Evolutionary conservation across 306 rosid species (phyloP), one percentile per base, ranked within the genome.

Genomic region (Oxytropis ochrocephala): DNA sequence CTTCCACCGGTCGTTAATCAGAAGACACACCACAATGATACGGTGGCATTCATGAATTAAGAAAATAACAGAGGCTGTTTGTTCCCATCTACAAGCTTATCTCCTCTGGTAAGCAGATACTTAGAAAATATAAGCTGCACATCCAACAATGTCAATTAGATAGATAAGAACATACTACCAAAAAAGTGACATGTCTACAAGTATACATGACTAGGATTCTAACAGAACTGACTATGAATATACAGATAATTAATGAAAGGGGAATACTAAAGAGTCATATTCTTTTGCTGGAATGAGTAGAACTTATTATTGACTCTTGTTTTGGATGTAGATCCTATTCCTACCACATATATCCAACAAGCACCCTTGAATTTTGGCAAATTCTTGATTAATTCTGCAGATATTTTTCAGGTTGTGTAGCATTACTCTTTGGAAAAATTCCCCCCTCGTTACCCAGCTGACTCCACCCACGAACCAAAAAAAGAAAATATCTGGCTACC

Each of bases 121-220:
- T 96, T 14, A 94, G 92, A 75, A 94, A 91, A 76, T 94, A 87
- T 3, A 91, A 85, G 83, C 99, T 94, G 95, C 88, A 86, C 74
- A 80, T 70, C 69, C 74, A 73, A 66, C 32, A 78, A 72, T 8
- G 11, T 17, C 7, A 53, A 62, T 17, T 27, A 71, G 69, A 18
- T 27, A 71, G 69, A 18, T 19, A 16, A 32, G 16, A 44, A 58
- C 55, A 42, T 44, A 7, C 19, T 16, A 49, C 42, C 19, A 72
- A 72, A 63, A 58, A 54, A 46, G 65, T 24, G 16, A 39, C 51
- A 54, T n/a, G 51, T 35, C 21, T 36, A 43, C 1, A 50, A 24
- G 29, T 24, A 4, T 0, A 24, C 29, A 24, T 24, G 29, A 24
- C 29, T 6, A 16, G 57, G 32, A 79, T 12, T 48, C 12, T 46